These are phyloP conservation scores for Phytophthora colocasiae DNA, from an alignment of 352 stramenopile genomes.

Conservation along the genomic window DNA sequence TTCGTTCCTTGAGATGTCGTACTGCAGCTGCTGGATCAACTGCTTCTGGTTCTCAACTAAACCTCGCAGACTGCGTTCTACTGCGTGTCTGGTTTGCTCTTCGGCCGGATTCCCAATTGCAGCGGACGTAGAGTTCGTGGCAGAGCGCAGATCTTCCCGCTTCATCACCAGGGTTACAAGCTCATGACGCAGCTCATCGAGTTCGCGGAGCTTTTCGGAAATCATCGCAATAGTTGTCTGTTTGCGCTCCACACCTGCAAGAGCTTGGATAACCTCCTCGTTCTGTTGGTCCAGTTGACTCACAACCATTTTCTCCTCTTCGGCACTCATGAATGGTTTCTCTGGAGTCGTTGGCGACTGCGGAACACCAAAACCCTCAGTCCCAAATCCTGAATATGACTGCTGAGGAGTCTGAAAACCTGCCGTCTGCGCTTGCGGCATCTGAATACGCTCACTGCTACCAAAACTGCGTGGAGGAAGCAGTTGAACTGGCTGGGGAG, in stretches of 20 bases:
- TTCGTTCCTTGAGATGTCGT: slow-evolving; percentile 60
- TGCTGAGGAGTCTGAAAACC: slow-evolving; percentile 23
- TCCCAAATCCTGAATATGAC: slow-evolving; percentile 23
- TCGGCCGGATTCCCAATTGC: slow-evolving; percentile 32
- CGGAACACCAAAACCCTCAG: slow-evolving; percentile 21
- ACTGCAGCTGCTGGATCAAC: slow-evolving; percentile 57
- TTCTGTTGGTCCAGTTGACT: slow-evolving; percentile 68
- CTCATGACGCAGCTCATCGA: slow-evolving; percentile 79
- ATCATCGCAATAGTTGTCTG: slow-evolving; percentile 69
- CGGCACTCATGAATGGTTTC: slow-evolving; percentile 68
- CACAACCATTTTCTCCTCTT: slow-evolving; percentile 61
- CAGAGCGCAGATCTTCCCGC: slow-evolving; percentile 57
- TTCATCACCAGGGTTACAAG: slow-evolving; percentile 75
- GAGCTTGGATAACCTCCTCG: slow-evolving; percentile 44
- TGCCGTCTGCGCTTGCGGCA: slow-evolving; percentile 21
- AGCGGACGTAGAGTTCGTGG: slow-evolving; percentile 18
- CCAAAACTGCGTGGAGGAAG: slow-evolving; percentile 28
- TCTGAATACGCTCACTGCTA: slow-evolving; percentile 37
- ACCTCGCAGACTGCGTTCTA: slow-evolving; percentile 60
- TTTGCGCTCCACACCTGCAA: slow-evolving; percentile 66
- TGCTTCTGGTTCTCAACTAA: slow-evolving; percentile 69
- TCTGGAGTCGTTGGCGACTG: slow-evolving; percentile 5
- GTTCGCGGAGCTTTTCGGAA: slow-evolving; percentile 66
- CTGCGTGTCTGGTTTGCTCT: slow-evolving; percentile 39
- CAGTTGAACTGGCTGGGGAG: slow-evolving; percentile 25